Evolutionary conservation across 306 rosid species (phyloP).

Genomic region (Cicer bijugum): DNA sequence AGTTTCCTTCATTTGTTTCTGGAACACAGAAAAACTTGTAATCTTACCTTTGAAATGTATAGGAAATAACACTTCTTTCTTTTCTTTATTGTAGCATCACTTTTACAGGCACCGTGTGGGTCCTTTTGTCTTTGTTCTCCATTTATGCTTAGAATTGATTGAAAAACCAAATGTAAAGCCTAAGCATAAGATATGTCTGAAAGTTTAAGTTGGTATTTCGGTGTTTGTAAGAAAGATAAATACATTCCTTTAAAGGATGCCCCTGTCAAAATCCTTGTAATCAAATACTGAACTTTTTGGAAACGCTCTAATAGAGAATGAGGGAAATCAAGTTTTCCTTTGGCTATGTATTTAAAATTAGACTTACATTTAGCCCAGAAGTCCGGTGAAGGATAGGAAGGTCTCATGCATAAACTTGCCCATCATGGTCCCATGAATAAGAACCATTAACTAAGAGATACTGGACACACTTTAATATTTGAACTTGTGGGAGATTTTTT

Average conservation of each 20-base stretch:
- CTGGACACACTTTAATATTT: too few relatives aligned
- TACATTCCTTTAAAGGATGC: constrained; percentile 4
- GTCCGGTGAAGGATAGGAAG: too few relatives aligned
- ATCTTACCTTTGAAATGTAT: constrained; percentile 23
- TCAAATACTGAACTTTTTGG: not conserved
- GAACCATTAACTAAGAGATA: too few relatives aligned
- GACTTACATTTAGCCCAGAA: not conserved
- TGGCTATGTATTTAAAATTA: not conserved
- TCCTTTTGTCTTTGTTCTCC: not conserved
- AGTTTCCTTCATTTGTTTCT: constrained; percentile 15
- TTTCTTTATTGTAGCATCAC: constrained; percentile 2
- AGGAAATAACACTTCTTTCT: not conserved
- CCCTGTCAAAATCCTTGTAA: not conserved
- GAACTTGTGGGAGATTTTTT: too few relatives aligned
- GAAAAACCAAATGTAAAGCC: constrained; percentile 6
- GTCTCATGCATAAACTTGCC: too few relatives aligned
- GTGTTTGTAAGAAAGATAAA: not conserved
- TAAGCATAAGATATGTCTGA: not conserved
- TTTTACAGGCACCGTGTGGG: not conserved
- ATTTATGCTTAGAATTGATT: not conserved
- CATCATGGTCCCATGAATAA: too few relatives aligned
- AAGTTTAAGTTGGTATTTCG: not conserved
- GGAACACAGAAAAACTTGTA: constrained; percentile 22
- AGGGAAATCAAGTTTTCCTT: too few relatives aligned
- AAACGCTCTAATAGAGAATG: not conserved